phyloP scores from a whole-genome alignment of 2,329 filamentous ascomycete genomes.

The Fusarium buharicum region DNA sequence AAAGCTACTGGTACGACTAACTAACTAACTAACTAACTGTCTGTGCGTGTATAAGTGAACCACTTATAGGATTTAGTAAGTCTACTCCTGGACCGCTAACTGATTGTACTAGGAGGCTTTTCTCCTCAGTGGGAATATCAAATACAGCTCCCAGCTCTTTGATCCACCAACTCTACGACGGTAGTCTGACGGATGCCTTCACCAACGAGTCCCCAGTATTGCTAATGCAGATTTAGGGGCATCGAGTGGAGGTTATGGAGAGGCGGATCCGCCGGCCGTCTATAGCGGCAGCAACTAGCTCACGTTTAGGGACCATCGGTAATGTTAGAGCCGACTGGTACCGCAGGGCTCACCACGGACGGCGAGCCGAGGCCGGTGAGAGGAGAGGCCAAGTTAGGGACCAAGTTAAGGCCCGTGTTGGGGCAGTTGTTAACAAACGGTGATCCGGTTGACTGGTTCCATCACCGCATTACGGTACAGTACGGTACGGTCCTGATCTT shows the following conservation, averaged over 20 bases:
- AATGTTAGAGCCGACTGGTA: not conserved
- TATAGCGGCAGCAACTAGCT: slow-evolving; percentile 37
- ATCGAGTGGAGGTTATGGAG: slow-evolving; percentile 12
- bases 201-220: not conserved
- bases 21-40: not conserved
- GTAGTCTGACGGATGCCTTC: slow-evolving; percentile 8
- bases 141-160: slow-evolving; percentile 4
- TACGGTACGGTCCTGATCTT: not conserved
- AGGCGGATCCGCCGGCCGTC: slow-evolving; percentile 25
- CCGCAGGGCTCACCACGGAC: slow-evolving; percentile 13
- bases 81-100: not conserved
- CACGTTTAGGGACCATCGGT: slow-evolving; percentile 15
- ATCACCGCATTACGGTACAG: not conserved
- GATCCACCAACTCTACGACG: slow-evolving; percentile 19
- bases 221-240: slow-evolving; percentile 18
- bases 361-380: slow-evolving; percentile 9
- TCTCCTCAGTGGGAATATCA: slow-evolving; percentile 19
- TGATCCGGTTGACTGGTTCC: slow-evolving; percentile 2
- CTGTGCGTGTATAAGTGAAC: slow-evolving; percentile 13
- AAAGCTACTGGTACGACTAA: not conserved
- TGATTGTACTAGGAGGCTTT: not conserved
- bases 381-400: slow-evolving; percentile 7
- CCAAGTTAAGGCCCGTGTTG: slow-evolving; percentile 12
- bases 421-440: slow-evolving; percentile 9
- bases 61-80: not conserved